These are phyloP conservation scores for Phellopilus nigrolimitatus DNA, from an alignment of 1,284 basidiomycete genomes.

Conservation along the genomic window DNA sequence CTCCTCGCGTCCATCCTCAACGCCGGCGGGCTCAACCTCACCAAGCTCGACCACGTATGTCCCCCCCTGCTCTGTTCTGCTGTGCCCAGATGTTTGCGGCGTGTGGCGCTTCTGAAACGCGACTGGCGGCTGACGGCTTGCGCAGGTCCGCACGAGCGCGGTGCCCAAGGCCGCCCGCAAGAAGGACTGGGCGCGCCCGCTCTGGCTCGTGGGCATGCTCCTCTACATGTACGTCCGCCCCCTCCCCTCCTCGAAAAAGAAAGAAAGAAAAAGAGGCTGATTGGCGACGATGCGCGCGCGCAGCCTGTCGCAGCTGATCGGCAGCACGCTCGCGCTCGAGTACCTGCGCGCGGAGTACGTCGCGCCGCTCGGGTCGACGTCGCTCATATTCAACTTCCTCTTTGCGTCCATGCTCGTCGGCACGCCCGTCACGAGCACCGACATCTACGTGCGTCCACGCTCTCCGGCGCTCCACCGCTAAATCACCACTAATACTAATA, in stretches of 20 bases:
- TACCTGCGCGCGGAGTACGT: conserved; percentile 91
- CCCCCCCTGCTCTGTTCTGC: too few species aligned
- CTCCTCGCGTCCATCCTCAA: conserved; percentile 76
- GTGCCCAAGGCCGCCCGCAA: conserved; percentile 65
- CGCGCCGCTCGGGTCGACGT: conserved; percentile 77
- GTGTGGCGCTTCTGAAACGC: too few species aligned
- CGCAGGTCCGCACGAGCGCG: conserved; percentile 61
- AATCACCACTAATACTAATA: neutral
- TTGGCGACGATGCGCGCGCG: conserved; percentile 14
- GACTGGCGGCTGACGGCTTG: too few species aligned
- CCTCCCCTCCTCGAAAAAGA: too few species aligned
- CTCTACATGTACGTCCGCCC: conserved; percentile 75
- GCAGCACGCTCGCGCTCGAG: conserved; percentile 79
- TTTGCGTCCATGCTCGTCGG: conserved; percentile 82
- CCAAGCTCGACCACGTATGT: conserved; percentile 79
- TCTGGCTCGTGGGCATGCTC: conserved; percentile 81
- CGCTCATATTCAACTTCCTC: conserved; percentile 84
- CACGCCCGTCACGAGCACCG: conserved; percentile 73
- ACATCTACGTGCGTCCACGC: conserved; percentile 60
- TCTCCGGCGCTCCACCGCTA: neutral
- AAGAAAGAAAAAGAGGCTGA: too few species aligned
- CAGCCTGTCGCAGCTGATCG: conserved; percentile 79
- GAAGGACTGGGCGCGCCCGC: conserved; percentile 70
- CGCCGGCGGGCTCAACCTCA: conserved; percentile 79
- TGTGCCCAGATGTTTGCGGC: conserved; percentile 64